Percentiles rank a stretch among this genome's conserved stretches.
These are phyloP conservation scores for Candida xiaguanensis DNA, from an alignment of 805 yeast genomes.

Conservation along the genomic window DNA sequence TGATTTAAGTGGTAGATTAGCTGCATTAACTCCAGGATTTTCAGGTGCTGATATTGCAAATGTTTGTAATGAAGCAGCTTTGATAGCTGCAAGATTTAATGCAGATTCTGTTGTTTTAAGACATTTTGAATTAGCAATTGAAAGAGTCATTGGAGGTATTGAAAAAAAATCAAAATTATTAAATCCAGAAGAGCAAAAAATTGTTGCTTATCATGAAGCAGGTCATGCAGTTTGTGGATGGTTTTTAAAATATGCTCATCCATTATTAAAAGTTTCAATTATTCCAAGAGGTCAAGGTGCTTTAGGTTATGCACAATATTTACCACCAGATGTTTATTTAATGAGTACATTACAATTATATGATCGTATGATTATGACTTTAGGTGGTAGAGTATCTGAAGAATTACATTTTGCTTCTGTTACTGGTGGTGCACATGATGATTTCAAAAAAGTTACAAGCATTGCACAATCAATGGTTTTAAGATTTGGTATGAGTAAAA, in stretches of 20 bases:
- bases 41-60: slow-evolving; percentile 99
- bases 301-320: slow-evolving; percentile 93
- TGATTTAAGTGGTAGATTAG: slow-evolving; percentile 76
- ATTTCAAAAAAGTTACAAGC: slow-evolving; percentile 90
- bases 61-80: slow-evolving; percentile 94
- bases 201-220: slow-evolving; percentile 97
- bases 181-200: slow-evolving; percentile 78
- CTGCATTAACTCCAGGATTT: slow-evolving; percentile 96
- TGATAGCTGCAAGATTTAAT: slow-evolving; percentile 88
- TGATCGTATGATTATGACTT: slow-evolving; percentile 93
- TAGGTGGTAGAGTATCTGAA: slow-evolving; percentile 96
- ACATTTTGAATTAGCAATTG: slow-evolving; percentile 95
- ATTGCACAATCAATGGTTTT: slow-evolving; percentile 95
- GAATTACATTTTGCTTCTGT: slow-evolving; percentile 90
- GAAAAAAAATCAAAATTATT: slow-evolving; percentile 85
- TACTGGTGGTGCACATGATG: slow-evolving; percentile 95
- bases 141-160: slow-evolving; percentile 93
- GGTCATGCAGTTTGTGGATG: slow-evolving; percentile 99
- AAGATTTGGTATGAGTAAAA: slow-evolving; percentile 83
- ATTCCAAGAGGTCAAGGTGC: slow-evolving; percentile 98
- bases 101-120: slow-evolving; percentile 63
- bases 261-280: slow-evolving; percentile 90
- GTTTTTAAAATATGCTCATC: slow-evolving; percentile 89
- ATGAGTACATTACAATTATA: slow-evolving; percentile 71
- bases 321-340: slow-evolving; percentile 89